phyloP scores from a whole-genome alignment of 1,139 yeast genomes.

The Diutina mesorugosa region DNA sequence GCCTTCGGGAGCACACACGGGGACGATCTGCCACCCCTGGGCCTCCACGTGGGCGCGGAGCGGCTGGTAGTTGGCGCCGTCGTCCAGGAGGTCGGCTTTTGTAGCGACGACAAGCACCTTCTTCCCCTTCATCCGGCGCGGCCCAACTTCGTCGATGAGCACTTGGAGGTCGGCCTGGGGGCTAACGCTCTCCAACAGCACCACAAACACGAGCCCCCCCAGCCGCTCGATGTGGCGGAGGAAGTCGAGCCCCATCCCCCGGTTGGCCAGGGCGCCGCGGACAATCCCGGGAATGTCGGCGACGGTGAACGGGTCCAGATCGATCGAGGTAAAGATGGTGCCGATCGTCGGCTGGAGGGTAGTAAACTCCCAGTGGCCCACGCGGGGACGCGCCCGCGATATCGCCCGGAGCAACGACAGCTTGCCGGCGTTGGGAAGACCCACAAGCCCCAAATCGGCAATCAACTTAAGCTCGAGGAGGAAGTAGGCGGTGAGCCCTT shows the following conservation, averaged over 20 bases:
- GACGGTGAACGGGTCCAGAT: conserved; percentile 70
- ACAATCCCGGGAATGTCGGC: conserved; percentile 97
- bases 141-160: conserved; percentile 61
- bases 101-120: conserved; percentile 72
- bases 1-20: conserved; percentile 67
- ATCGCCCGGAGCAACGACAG: conserved; percentile 82
- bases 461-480: conserved; percentile 73
- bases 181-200: conserved; percentile 52
- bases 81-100: conserved; percentile 66
- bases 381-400: conserved; percentile 77
- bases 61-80: conserved; percentile 28
- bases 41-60: conserved; percentile 30
- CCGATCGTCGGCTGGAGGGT: conserved; percentile 89
- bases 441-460: conserved; percentile 90
- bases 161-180: conserved; percentile 54
- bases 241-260: conserved; percentile 91
- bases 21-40: conserved; percentile 55
- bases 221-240: conserved; percentile 86
- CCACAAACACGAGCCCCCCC: conserved; percentile 77
- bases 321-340: conserved; percentile 58
- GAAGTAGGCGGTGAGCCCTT: conserved; percentile 53
- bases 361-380: conserved; percentile 96
- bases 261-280: conserved; percentile 70
- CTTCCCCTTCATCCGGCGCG: conserved; percentile 42
- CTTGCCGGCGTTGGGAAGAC: conserved; percentile 94